Evolutionary conservation across 441 rosid genomes (phyloP).

Genomic region (Populus hybrid): DNA sequence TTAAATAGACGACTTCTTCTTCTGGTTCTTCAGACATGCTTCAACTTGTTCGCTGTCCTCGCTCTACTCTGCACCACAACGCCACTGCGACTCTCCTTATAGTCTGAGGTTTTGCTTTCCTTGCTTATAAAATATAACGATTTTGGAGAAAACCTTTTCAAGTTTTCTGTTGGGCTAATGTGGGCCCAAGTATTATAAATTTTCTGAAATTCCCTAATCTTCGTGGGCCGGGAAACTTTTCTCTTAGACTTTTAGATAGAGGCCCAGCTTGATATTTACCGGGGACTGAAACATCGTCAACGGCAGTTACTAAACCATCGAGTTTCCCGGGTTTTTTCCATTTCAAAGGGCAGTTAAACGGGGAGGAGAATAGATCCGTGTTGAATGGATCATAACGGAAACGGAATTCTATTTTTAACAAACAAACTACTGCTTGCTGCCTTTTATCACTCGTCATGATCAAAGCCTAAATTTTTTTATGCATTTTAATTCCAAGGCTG

Average conservation of each 20-base stretch:
- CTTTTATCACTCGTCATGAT: not conserved
- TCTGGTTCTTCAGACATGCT: conserved; percentile 13
- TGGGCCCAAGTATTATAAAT: not conserved
- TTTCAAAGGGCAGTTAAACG: conserved; percentile 26
- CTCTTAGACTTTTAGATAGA: too few relatives aligned
- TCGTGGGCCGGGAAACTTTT: not conserved
- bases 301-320: conserved; percentile 21
- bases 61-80: not conserved
- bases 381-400: not conserved
- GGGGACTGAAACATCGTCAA: not conserved
- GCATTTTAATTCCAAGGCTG: not conserved
- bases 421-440: not conserved
- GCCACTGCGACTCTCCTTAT: too few relatives aligned
- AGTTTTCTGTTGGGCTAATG: too few relatives aligned
- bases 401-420: not conserved
- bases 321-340: conserved; percentile 29
- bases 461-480: not conserved
- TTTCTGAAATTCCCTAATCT: not conserved
- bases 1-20: conserved; percentile 14
- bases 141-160: too few relatives aligned
- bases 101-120: too few relatives aligned
- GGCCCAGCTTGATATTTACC: not conserved
- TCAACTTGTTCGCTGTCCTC: not conserved
- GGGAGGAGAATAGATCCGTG: conserved; percentile 2
- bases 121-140: too few relatives aligned